Base-by-base conservation (phyloP, 1,284 basidiomycete genomes). In the Anthracocystis setariae region DNA sequence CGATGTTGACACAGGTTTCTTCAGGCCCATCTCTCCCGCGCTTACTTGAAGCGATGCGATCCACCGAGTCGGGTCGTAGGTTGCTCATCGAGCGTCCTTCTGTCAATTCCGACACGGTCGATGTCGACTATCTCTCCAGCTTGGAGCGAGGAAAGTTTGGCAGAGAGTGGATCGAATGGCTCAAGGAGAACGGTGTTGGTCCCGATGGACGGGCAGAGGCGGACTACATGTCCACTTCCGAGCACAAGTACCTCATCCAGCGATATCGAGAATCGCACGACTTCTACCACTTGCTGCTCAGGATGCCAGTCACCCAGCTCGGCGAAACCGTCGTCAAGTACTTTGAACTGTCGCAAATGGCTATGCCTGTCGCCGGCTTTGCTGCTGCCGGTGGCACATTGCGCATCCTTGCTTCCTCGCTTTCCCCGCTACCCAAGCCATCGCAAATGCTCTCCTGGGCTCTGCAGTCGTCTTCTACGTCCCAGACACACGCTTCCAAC, bases 261-360 rank as follows among this genome's bases (percentile, higher is more conserved):
- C 90, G 96, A 42, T 98, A 98, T 83, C 91, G 96, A 37, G 94
- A 99, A 85, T 95, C 92, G 73, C 95, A 98, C 84, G 81, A 98
- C 84, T 90, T 96, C 78, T 96, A 96, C 83, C 95, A 98, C 80
- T 90, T 92, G 63, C 88, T 98, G 55, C 89, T 90, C 83, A 89
- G 89, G 61, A 88, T 97, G 24, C 94, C 93, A 0, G 93, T 97
- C 50, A 91, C 90, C 61, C 90, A 95, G 75, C 89, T 92, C 53
- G 93, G 91, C 55, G 96, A 98, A 84, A 88, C 98, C n/a, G 91
- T 94, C 0, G 89, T 98, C 83, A 98, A 99, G 84, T 91, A 90
- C 74, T 94, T 98, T 81, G 95, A 98, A 84, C 91, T 94, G 73
- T 88, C 92, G 21, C 97, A 98, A 84, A 88, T 98, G 82, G 89